Evolutionary conservation across 441 rosid genomes (phyloP), one percentile per base, ranked within the genome.

Genomic region (Capsella rubella): DNA sequence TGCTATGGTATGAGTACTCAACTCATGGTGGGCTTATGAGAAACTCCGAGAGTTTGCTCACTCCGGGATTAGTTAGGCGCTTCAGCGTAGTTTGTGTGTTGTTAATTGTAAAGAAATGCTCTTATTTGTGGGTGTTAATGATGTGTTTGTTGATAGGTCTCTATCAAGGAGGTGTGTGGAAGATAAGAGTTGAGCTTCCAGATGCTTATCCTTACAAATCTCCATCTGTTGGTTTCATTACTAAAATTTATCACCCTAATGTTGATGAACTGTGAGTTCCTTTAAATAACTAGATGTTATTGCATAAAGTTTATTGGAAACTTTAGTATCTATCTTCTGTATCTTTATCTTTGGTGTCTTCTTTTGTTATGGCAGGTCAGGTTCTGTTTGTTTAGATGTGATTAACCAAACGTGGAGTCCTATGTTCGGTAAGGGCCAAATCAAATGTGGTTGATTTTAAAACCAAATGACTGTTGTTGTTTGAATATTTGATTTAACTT

Each of bases 401-500:
- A 89, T 92, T 78, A 95, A 95, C 68, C 96, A 95, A 67, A 92
- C 89, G 15, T 95, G 98, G 98, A 90, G 98, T 84, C 99, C 99
- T 42, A 90, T 92, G 98, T 95, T 90, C 45, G 97, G 99, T 95
- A 90, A 77, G 61, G 27, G 67, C 35, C 31, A 31, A 15, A 35
- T 53, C 39, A 69, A 31, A 42, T 72, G 56, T 35, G n/a, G 15
- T 8, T 21, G 14, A 3, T 55, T 51, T 60, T 50, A 71, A 52
- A 27, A 29, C n/a, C 6, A 59, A 29, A 32, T 69, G 50, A 15
- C 14, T 43, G 32, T 69, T 46, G 6, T 61, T 52, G 25, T 60
- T 5, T 49, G 56, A 61, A 27, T 3, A 37, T 70, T 15, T 40
- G 18, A 16, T 31, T 42, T 60, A 45, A 43, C 18, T 58, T 43